These are phyloP conservation scores for Emmonsiellopsis sp. DNA, from an alignment of 2,329 filamentous ascomycete genomes.

Conservation along the genomic window DNA sequence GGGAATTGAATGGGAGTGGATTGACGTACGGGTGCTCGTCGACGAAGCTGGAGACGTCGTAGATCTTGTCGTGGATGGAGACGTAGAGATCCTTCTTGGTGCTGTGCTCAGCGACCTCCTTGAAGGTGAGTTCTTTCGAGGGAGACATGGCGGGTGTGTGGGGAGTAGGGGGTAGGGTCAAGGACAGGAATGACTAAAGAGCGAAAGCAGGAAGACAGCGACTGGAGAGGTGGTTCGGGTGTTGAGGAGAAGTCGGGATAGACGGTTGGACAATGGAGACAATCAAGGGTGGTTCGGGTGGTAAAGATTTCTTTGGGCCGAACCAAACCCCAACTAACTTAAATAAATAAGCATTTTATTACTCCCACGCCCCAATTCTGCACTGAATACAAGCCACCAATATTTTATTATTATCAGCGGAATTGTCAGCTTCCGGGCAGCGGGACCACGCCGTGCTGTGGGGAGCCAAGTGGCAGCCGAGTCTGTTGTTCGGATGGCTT, in stretches of 20 bases:
- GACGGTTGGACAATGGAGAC: not conserved
- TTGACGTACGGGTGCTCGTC: constrained; percentile 83
- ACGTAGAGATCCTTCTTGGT: constrained; percentile 87
- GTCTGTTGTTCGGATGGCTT: too few species aligned
- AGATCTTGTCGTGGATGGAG: constrained; percentile 94
- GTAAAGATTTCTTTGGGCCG: too few species aligned
- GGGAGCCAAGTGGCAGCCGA: too few species aligned
- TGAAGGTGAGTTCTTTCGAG: constrained; percentile 60
- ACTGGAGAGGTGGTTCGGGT: not conserved
- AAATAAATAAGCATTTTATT: too few species aligned
- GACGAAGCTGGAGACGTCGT: constrained; percentile 78
- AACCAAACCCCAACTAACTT: too few species aligned
- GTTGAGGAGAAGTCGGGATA: not conserved
- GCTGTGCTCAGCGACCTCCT: constrained; percentile 76
- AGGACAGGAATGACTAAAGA: not conserved
- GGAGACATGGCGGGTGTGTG: constrained; percentile 39
- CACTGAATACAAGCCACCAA: too few species aligned
- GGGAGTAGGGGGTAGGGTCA: not conserved
- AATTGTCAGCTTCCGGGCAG: too few species aligned
- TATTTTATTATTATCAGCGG: too few species aligned
- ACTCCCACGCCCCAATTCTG: too few species aligned
- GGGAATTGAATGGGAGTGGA: not conserved
- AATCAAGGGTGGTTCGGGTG: too few species aligned
- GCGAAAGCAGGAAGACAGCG: too few species aligned
- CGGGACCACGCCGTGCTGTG: too few species aligned